These are phyloP conservation scores for Eudorina sp. DNA, from an alignment of 139 green algal species.

Conservation along the genomic window DNA sequence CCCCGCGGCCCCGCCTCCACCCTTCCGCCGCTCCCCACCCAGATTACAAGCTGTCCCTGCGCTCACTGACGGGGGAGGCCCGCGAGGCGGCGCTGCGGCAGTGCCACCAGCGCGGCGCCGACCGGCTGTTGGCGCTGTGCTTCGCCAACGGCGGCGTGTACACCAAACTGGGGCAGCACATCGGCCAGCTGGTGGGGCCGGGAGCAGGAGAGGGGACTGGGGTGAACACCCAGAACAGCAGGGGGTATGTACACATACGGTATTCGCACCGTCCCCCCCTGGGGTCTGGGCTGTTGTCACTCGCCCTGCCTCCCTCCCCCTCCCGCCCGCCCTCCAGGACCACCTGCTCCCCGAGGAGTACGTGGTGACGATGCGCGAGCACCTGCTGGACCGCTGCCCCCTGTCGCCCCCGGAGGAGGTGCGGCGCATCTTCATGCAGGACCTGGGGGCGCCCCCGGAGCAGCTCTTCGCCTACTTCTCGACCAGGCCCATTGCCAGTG, in stretches of 20 bases:
- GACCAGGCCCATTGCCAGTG: slow-evolving; percentile 77
- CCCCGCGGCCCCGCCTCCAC: not conserved
- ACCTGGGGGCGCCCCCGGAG: slow-evolving; percentile 73
- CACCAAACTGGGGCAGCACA: slow-evolving; percentile 89
- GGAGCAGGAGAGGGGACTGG: not conserved
- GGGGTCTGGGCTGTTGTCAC: no score
- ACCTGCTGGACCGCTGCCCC: slow-evolving; percentile 92
- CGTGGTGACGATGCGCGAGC: slow-evolving; percentile 83
- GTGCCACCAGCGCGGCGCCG: slow-evolving; percentile 68
- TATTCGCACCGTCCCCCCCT: no score
- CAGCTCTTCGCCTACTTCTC: slow-evolving; percentile 79
- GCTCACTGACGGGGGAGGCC: slow-evolving; percentile 34
- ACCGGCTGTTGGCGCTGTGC: slow-evolving; percentile 76
- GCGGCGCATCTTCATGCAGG: slow-evolving; percentile 62
- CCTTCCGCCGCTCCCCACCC: not conserved
- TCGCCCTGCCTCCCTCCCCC: not conserved
- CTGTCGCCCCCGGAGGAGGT: slow-evolving; percentile 43
- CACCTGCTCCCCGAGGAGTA: slow-evolving; percentile 92
- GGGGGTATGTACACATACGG: no score
- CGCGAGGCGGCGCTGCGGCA: slow-evolving; percentile 48
- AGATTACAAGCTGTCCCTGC: slow-evolving; percentile 61
- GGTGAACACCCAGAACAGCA: no score
- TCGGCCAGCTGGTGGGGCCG: slow-evolving; percentile 85
- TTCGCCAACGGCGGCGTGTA: slow-evolving; percentile 92
- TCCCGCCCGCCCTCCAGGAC: slow-evolving; percentile 73